Evolutionary conservation across 2,329 filamentous ascomycete genomes (phyloP), one percentile per base, ranked within the genome.

Genomic region (Sarocladiaceae sp.): DNA sequence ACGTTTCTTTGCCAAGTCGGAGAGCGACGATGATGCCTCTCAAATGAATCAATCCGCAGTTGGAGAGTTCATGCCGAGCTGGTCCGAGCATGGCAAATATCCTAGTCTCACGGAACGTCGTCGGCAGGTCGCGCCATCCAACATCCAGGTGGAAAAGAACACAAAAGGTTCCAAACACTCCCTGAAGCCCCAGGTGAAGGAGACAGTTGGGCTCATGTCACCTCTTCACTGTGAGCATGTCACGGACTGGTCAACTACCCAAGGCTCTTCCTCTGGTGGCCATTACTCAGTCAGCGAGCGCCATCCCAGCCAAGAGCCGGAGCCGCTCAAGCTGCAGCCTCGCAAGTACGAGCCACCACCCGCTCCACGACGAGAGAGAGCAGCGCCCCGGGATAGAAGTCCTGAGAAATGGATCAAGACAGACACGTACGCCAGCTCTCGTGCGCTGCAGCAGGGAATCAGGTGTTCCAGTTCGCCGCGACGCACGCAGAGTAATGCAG

Each of bases 11-110:
- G 11, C 23, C 13, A 41, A 27, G 20, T 16, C 37, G 6, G 13
- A 3, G n/a, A 18, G 23, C n/a, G 45, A 50, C 12, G n/a, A 21
- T 18, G 46, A 51, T 5, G 39, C 19, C 2, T 45, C 46, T 6
- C 43, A 33, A 10, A 18, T 53, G 19, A 46, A 50, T 10, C 58
- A 55, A 18, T 52, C 56, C 6, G 59, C 55, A 11, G 60, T 61
- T 47, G 60, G 57, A 6, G 58, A 63, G 26, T 48, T 61, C 19
- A 60, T 62, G 57, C 56, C 61, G 12, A 47, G 51, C 7, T 47
- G 3, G 46, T 51, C 3, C 47, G 53, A 27, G 24, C 32, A 24
- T n/a, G n/a, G 24, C 13, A 34, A 42, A 13, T 29, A 45, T 4
- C 26, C 45, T 2, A 60, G 45, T 35, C 46, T 65, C 23, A 60